Evolutionary conservation across 2,329 filamentous ascomycete genomes (phyloP).

Genomic region (Zasmidium cellare): DNA sequence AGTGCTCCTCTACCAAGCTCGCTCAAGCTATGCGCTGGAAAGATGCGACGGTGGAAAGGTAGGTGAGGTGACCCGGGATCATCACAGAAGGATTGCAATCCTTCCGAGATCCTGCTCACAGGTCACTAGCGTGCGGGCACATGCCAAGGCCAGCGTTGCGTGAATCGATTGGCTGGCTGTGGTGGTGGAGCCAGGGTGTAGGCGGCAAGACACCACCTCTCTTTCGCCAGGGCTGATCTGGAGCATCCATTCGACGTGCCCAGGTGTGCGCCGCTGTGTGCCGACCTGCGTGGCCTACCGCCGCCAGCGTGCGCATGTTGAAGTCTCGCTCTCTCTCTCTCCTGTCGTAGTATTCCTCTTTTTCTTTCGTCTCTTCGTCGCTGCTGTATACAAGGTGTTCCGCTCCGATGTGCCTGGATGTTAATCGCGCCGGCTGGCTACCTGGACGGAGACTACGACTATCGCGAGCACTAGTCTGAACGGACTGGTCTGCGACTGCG

Average conservation of each 20-base stretch:
- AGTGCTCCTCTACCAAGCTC: no score
- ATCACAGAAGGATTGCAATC: background rate
- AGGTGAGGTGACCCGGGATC: background rate
- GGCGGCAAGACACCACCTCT: constrained; percentile 1
- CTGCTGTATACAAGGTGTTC: no score
- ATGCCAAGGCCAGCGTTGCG: background rate
- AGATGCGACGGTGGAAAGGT: no score
- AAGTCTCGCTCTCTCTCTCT: background rate
- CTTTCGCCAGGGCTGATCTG: constrained; percentile 10
- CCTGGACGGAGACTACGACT: constrained; percentile 1
- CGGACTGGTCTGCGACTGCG: background rate
- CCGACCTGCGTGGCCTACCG: constrained; percentile 9
- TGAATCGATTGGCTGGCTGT: background rate
- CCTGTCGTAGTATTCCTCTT: background rate
- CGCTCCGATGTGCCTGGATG: constrained; percentile 5
- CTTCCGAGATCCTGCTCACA: background rate
- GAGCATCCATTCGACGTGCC: constrained; percentile 10
- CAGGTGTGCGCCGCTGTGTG: constrained; percentile 9
- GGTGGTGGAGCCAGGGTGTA: background rate
- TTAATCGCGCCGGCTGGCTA: background rate
- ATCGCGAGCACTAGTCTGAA: background rate
- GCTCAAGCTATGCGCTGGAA: no score
- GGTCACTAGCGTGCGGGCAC: no score
- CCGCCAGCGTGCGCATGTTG: background rate
- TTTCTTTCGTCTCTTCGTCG: background rate